Evolutionary conservation across 805 yeast species (phyloP).

Genomic region (Suhomyces sp.): DNA sequence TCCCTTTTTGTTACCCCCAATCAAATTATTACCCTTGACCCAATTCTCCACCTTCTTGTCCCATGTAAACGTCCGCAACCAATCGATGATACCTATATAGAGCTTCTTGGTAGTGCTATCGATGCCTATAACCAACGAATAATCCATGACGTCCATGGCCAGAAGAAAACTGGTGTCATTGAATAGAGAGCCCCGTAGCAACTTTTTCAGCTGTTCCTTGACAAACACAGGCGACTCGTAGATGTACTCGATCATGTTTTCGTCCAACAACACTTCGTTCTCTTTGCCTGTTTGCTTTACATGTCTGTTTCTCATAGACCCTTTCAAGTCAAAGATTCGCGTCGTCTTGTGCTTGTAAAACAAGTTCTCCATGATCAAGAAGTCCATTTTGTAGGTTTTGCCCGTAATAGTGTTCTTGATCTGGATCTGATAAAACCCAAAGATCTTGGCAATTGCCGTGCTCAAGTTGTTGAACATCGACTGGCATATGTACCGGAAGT

Average conservation of each 20-base stretch:
- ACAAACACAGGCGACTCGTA: slow-evolving; percentile 95
- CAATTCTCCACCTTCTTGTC: slow-evolving; percentile 97
- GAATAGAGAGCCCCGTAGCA: slow-evolving; percentile 85
- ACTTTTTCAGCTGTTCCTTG: slow-evolving; percentile 82
- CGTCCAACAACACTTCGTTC: slow-evolving; percentile 91
- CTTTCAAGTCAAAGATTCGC: slow-evolving; percentile 91
- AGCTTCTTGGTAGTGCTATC: slow-evolving; percentile 63
- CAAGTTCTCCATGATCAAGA: slow-evolving; percentile 91
- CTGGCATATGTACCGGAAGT: slow-evolving; percentile 93
- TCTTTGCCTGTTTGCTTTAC: slow-evolving; percentile 95
- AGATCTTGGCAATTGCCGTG: slow-evolving; percentile 89
- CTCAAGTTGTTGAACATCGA: slow-evolving; percentile 93
- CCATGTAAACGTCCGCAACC: slow-evolving; percentile 96
- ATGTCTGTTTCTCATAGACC: slow-evolving; percentile 96
- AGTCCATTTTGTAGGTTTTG: slow-evolving; percentile 79
- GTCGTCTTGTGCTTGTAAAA: slow-evolving; percentile 80
- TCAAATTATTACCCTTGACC: slow-evolving; percentile 89
- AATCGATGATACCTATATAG: slow-evolving; percentile 92
- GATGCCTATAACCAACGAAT: slow-evolving; percentile 90
- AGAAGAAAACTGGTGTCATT: slow-evolving; percentile 92
- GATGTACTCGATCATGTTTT: slow-evolving; percentile 96
- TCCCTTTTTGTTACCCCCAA: slow-evolving; percentile 74
- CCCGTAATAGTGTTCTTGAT: slow-evolving; percentile 76
- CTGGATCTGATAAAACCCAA: slow-evolving; percentile 93
- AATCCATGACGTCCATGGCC: slow-evolving; percentile 98